Percentiles rank a stretch among this genome's conserved stretches.
Evolutionary conservation across 2,329 filamentous ascomycete species (phyloP).

Genomic region (Bipolaris oryzae): DNA sequence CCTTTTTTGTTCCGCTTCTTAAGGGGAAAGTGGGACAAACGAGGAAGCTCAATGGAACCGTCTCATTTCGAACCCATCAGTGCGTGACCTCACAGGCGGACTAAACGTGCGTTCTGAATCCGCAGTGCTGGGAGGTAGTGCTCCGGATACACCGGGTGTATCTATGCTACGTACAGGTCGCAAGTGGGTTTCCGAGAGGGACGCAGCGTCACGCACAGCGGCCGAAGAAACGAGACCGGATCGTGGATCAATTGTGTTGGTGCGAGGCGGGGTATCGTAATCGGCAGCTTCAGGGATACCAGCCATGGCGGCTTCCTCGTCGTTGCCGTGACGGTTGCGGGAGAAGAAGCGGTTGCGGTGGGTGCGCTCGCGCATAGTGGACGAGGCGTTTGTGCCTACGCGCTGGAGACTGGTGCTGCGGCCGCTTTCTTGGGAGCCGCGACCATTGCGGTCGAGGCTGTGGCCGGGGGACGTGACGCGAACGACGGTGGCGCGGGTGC

Average conservation of each 20-base stretch:
- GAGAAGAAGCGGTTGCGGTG: slow-evolving; percentile 69
- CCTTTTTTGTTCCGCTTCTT: background rate
- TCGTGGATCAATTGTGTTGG: slow-evolving; percentile 47
- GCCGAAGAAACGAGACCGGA: slow-evolving; percentile 39
- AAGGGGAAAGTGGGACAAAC: background rate
- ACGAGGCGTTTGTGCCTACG: slow-evolving; percentile 43
- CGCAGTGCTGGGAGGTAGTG: slow-evolving; percentile 28
- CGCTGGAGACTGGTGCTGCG: slow-evolving; percentile 44
- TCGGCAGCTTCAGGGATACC: slow-evolving; percentile 51
- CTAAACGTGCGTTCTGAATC: slow-evolving; percentile 31
- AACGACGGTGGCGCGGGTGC: slow-evolving; percentile 48
- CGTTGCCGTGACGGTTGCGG: slow-evolving; percentile 47
- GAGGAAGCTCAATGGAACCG: slow-evolving; percentile 24
- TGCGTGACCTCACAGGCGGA: slow-evolving; percentile 32
- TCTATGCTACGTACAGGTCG: slow-evolving; percentile 1
- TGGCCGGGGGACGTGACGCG: slow-evolving; percentile 49
- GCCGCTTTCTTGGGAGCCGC: slow-evolving; percentile 42
- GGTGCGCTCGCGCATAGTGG: slow-evolving; percentile 44
- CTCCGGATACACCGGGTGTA: slow-evolving; percentile 29
- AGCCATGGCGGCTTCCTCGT: slow-evolving; percentile 55
- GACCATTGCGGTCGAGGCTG: slow-evolving; percentile 28
- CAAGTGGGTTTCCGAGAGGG: slow-evolving; percentile 14
- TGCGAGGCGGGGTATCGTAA: slow-evolving; percentile 23
- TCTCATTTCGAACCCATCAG: slow-evolving; percentile 45
- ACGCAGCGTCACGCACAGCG: slow-evolving; percentile 36